phyloP scores from a whole-genome alignment of 73 alveolate species.

The Paramecium sonneborni region DNA sequence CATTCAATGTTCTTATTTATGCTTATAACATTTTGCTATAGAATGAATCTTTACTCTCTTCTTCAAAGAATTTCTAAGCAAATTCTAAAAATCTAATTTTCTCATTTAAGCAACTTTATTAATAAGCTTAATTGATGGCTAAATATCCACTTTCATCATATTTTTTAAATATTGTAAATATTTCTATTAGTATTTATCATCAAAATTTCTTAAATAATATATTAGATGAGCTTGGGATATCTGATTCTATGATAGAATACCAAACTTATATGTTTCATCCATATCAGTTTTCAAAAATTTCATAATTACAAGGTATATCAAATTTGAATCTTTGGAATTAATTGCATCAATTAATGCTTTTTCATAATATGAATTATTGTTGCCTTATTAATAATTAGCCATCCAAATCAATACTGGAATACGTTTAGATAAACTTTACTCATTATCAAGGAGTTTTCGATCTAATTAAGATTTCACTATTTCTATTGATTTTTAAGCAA shows the following conservation, averaged over 20 bases:
- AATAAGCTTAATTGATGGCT: conserved; percentile 25
- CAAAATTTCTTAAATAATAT: conserved; percentile 30
- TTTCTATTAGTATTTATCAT: conserved; percentile 31
- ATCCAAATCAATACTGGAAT: conserved; percentile 70
- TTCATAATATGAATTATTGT: conserved; percentile 57
- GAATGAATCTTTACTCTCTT: conserved; percentile 38
- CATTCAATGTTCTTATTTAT: conserved; percentile 27
- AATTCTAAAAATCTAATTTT: neutral
- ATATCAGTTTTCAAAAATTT: conserved; percentile 46
- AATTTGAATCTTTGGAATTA: conserved; percentile 65
- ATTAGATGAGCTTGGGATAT: neutral
- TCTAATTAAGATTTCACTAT: conserved; percentile 68
- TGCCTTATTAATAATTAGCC: conserved; percentile 64
- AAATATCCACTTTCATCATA: conserved; percentile 56
- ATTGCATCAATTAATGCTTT: conserved; percentile 67
- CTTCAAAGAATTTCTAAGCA: conserved; percentile 48
- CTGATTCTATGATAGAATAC: conserved; percentile 15
- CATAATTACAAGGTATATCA: conserved; percentile 65
- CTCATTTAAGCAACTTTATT: neutral
- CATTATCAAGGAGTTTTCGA: conserved; percentile 61
- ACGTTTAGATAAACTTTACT: conserved; percentile 68
- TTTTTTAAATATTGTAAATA: conserved; percentile 26
- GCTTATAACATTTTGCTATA: conserved; percentile 2
- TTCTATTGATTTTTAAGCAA: conserved; percentile 70
- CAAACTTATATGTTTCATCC: conserved; percentile 51